These are phyloP conservation scores for Aureobasidium mangrovei DNA, from an alignment of 2,329 filamentous ascomycete genomes.

Conservation along the genomic window DNA sequence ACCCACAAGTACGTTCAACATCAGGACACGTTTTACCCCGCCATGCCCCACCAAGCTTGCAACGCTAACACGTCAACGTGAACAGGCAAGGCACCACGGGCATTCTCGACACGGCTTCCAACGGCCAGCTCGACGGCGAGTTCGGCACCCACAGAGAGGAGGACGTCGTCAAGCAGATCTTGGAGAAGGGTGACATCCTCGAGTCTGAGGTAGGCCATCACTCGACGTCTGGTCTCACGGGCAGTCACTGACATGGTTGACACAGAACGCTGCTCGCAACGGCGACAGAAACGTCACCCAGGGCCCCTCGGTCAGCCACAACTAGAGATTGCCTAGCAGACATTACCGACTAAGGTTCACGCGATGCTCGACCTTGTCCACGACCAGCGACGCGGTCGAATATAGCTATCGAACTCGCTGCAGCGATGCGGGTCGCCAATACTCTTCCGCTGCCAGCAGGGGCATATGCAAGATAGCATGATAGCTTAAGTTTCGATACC, in stretches of 20 bases:
- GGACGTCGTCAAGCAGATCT: conserved; percentile 70
- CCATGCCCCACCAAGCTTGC: not conserved
- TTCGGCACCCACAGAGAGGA: conserved; percentile 77
- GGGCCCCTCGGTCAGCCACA: conserved; percentile 26
- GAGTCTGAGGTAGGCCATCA: conserved; percentile 43
- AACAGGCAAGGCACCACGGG: conserved; percentile 78
- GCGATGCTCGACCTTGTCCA: too few relatives aligned
- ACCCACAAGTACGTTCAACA: conserved; percentile 68
- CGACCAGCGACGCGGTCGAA: too few relatives aligned
- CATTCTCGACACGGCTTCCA: conserved; percentile 65
- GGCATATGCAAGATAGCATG: not conserved
- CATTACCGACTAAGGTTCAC: too few relatives aligned
- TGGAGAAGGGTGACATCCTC: conserved; percentile 66
- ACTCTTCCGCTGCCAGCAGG: conserved; percentile 9
- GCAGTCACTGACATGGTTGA: conserved; percentile 16
- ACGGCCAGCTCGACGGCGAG: conserved; percentile 68
- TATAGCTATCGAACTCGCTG: too few relatives aligned
- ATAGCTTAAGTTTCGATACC: not conserved
- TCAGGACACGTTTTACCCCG: conserved; percentile 2
- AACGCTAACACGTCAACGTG: not conserved
- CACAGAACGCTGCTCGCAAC: conserved; percentile 32
- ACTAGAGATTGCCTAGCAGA: not conserved
- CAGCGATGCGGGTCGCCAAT: not conserved
- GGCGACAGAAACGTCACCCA: conserved; percentile 36
- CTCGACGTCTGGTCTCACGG: not conserved